Evolutionary conservation across 331 rosid species (phyloP).

Genomic region (Phaseolus coccineus): DNA sequence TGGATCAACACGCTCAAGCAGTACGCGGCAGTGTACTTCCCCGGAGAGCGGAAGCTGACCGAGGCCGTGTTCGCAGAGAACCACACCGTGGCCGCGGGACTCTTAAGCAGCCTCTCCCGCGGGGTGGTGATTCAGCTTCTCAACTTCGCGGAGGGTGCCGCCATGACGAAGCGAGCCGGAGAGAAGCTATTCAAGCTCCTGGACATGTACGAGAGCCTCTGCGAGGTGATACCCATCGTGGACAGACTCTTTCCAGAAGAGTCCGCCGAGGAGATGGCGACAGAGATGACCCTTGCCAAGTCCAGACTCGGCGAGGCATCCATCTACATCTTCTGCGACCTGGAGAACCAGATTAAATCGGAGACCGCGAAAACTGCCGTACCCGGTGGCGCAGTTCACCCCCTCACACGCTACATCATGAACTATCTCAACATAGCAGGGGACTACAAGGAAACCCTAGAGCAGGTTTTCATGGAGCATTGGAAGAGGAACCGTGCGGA

Average conservation of each 20-base stretch:
- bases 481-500: constrained; percentile 60
- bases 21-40: constrained; percentile 50
- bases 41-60: constrained; percentile 59
- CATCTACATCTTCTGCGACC: constrained; percentile 63
- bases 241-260: constrained; percentile 58
- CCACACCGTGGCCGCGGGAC: constrained; percentile 25
- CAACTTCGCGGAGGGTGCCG: constrained; percentile 69
- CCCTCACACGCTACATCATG: constrained; percentile 74
- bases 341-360: constrained; percentile 65
- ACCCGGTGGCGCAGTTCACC: constrained; percentile 81
- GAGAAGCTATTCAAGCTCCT: constrained; percentile 84
- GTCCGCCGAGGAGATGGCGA: constrained; percentile 49
- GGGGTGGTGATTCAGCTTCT: constrained; percentile 60
- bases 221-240: constrained; percentile 52
- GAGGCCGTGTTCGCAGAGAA: constrained; percentile 51
- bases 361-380: constrained; percentile 66
- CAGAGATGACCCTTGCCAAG: constrained; percentile 56
- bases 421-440: constrained; percentile 69
- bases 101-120: constrained; percentile 59
- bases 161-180: constrained; percentile 69
- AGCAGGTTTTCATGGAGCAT: constrained; percentile 66
- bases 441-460: constrained; percentile 72
- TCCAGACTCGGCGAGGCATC: constrained; percentile 63
- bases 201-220: constrained; percentile 78
- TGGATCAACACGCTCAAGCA: constrained; percentile 68